Percentiles rank a stretch among this genome's conserved stretches.
These are phyloP conservation scores for Corymbia calophylla DNA, from an alignment of 441 rosid genomes.

Conservation along the genomic window DNA sequence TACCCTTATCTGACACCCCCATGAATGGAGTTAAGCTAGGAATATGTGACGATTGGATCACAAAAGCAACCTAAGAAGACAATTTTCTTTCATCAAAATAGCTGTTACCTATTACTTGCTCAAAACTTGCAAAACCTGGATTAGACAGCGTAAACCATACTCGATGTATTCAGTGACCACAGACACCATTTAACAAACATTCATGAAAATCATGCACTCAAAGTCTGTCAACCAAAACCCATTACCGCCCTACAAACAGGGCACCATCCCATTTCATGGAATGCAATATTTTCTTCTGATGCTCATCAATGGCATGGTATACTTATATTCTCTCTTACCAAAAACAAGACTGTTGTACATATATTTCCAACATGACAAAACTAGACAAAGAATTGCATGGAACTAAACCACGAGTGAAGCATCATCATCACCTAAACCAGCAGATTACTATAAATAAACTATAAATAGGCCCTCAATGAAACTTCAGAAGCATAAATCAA, in stretches of 20 bases:
- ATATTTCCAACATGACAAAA: neutral
- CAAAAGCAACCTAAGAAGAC: neutral
- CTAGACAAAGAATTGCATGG: neutral
- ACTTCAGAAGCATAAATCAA: neutral
- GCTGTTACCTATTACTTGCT: neutral
- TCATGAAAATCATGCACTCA: neutral
- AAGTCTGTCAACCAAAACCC: neutral
- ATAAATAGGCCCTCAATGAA: neutral
- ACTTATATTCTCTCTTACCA: neutral
- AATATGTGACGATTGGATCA: neutral
- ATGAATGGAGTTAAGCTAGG: neutral
- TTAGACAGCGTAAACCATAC: neutral
- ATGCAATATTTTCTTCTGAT: neutral
- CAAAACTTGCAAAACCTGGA: neutral
- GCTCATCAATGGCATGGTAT: neutral
- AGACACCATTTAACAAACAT: neutral
- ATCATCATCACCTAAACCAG: neutral
- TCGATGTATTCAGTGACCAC: neutral
- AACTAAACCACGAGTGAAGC: neutral
- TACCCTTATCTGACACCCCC: neutral
- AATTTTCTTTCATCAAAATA: neutral
- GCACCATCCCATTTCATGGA: neutral
- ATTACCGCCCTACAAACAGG: neutral
- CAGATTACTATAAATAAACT: neutral
- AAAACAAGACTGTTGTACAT: neutral